Base-by-base conservation (phyloP, 768 basidiomycete genomes). In the Boletellus ananiceps region DNA sequence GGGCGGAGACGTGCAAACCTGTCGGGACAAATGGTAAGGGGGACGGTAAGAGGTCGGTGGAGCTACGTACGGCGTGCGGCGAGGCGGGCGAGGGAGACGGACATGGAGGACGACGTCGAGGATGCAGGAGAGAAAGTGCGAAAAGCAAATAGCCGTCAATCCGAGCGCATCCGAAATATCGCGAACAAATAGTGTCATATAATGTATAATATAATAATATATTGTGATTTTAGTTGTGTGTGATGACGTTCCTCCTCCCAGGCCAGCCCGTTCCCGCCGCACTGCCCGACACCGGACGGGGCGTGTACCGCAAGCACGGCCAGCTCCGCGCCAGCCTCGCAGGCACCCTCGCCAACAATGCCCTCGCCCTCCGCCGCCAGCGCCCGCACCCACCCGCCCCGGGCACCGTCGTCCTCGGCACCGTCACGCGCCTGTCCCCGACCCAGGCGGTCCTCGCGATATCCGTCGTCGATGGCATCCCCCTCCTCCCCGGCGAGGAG, bases 1-100 rank as follows among this genome's bases (percentile, higher is more conserved):
- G 80, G 47, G 85, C 78, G 27, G 94, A 93, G 61, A 80, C 78
- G 75, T 93, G 90, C 46, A 97, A 74, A 62, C 83, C 94, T 95
- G 63, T 45, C 33, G 29, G 46, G 23, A 34, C 29, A 40, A 25
- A 3, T 1, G 25, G 49, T 53, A 5, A 54, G 48, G n/a, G 4
- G n/a, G 19, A 19, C 2, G 34, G 41, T 4, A 49, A 31, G 14
- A 31, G 23, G 39, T 12, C 34, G 32, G 23, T 49, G 33, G 23
- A 5, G 32, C 12, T 14, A 70, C 81, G 50, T 68, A 88, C 88
- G 78, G 64, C 88, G 82, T 55, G 79, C 71, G 58, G 82, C 73
- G 57, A 82, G 66, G 61, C 83, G 87, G 62, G 81, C 81, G 64
- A 87, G 66, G 55, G 79, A 74, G 61, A 74, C 73, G 58, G 81